A percentile compares a stretch with the other conserved stretches of the same genome.
phyloP scores from a whole-genome alignment of 2,329 filamentous ascomycete genomes.

The Scolecobasidium constrictum region DNA sequence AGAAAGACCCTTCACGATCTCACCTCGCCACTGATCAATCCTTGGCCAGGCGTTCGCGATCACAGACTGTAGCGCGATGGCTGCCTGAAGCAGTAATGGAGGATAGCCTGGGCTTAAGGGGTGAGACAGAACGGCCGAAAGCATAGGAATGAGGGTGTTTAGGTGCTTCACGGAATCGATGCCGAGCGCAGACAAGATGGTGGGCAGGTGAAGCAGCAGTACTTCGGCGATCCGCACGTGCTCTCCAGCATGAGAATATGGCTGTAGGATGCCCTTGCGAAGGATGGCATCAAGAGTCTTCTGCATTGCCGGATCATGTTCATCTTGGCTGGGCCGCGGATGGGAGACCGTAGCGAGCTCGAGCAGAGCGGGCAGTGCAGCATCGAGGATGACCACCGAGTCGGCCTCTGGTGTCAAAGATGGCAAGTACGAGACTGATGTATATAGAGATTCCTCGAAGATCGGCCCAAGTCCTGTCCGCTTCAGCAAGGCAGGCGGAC shows the following conservation, averaged over 20 bases:
- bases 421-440: slow-evolving; percentile 67
- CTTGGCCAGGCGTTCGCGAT: slow-evolving; percentile 61
- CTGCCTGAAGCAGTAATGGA: slow-evolving; percentile 42
- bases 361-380: slow-evolving; percentile 57
- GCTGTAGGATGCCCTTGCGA: slow-evolving; percentile 30
- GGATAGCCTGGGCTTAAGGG: slow-evolving; percentile 52
- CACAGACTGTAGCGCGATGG: slow-evolving; percentile 43
- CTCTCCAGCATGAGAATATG: slow-evolving; percentile 46
- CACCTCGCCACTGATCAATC: slow-evolving; percentile 49
- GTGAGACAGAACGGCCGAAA: slow-evolving; percentile 54
- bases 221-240: slow-evolving; percentile 46
- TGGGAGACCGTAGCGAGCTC: slow-evolving; percentile 37
- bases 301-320: slow-evolving; percentile 12
- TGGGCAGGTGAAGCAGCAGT: slow-evolving; percentile 40
- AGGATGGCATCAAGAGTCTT: slow-evolving; percentile 34
- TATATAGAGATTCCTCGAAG: slow-evolving; percentile 58
- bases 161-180: slow-evolving; percentile 57
- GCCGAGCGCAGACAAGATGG: slow-evolving; percentile 46
- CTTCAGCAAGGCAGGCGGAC: slow-evolving; percentile 42
- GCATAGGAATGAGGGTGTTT: slow-evolving; percentile 56
- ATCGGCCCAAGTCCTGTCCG: slow-evolving; percentile 56
- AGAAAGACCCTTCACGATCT: slow-evolving; percentile 30
- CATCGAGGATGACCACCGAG: slow-evolving; percentile 50
- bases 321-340: slow-evolving; percentile 13
- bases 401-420: slow-evolving; percentile 64